phyloP scores from a whole-genome alignment of 1,284 basidiomycete species.

The Papiliotrema laurentii region DNA sequence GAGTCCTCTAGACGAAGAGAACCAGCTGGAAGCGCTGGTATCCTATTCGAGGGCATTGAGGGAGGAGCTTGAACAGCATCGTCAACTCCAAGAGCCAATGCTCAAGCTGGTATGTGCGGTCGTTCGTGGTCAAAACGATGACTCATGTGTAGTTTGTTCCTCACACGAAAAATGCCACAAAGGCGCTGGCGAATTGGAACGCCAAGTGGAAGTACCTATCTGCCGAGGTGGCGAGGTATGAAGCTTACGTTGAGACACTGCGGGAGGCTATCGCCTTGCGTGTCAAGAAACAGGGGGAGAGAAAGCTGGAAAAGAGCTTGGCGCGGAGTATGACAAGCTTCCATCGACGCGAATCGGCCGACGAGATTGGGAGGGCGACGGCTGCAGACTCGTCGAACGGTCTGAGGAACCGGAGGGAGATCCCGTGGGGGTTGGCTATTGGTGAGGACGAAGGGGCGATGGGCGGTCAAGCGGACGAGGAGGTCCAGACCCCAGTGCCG shows the following conservation, averaged over 20 bases:
- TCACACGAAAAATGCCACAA: constrained; percentile 66
- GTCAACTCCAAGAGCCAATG: constrained; percentile 80
- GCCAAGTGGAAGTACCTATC: constrained; percentile 81
- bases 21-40: constrained; percentile 77
- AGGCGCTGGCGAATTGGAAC: constrained; percentile 86
- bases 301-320: constrained; percentile 61
- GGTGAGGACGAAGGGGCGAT: background rate
- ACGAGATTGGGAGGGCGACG: background rate
- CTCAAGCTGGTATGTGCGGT: constrained; percentile 63
- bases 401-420: background rate
- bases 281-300: constrained; percentile 78
- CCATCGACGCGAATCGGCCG: constrained; percentile 12
- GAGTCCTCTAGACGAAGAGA: constrained; percentile 84
- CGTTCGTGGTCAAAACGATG: too few species aligned
- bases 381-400: background rate
- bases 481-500: background rate
- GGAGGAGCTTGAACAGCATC: constrained; percentile 75
- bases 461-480: background rate
- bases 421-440: too few species aligned
- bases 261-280: constrained; percentile 72
- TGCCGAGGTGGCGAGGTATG: constrained; percentile 90
- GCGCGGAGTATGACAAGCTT: constrained; percentile 18
- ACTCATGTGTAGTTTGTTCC: constrained; percentile 63
- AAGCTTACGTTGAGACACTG: constrained; percentile 88
- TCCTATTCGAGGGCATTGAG: constrained; percentile 74